phyloP scores from a whole-genome alignment of 1,284 basidiomycete genomes.

The Flammula alnicola region DNA sequence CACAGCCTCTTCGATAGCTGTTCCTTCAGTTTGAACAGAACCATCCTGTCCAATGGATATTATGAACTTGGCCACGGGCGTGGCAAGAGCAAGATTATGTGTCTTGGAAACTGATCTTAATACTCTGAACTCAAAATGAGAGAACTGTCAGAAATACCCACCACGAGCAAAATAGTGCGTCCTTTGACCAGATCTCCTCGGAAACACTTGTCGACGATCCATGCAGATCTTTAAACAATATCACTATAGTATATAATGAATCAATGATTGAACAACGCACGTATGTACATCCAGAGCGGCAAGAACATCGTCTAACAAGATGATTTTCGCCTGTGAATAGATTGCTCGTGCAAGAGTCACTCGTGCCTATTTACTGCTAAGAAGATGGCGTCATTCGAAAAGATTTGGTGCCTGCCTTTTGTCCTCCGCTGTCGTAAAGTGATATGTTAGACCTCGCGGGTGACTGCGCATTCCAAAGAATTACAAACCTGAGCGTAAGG shows the following conservation, averaged over 20 bases:
- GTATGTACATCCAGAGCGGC: constrained; percentile 50
- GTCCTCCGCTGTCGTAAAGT: constrained; percentile 11
- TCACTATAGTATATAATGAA: neutral
- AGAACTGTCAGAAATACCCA: constrained; percentile 35
- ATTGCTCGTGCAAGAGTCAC: constrained; percentile 75
- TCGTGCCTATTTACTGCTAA: constrained; percentile 46
- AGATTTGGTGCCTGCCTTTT: too few species aligned
- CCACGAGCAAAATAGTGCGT: constrained; percentile 55
- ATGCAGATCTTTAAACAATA: constrained; percentile 25
- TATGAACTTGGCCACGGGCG: constrained; percentile 65
- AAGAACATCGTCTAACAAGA: constrained; percentile 69
- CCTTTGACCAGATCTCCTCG: constrained; percentile 60
- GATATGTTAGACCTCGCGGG: neutral
- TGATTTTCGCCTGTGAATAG: constrained; percentile 62
- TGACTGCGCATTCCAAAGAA: neutral
- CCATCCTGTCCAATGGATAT: constrained; percentile 62
- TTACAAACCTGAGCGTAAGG: constrained; percentile 51
- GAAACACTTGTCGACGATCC: constrained; percentile 69
- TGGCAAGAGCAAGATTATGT: constrained; percentile 71
- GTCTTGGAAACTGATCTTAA: too few species aligned
- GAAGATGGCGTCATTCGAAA: neutral
- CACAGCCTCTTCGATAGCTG: constrained; percentile 45
- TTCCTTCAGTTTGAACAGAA: constrained; percentile 50
- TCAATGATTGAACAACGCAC: constrained; percentile 26
- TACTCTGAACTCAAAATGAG: neutral